Base-by-base conservation (phyloP, 495 filamentous ascomycete species). In the Penicillium paradoxum region DNA sequence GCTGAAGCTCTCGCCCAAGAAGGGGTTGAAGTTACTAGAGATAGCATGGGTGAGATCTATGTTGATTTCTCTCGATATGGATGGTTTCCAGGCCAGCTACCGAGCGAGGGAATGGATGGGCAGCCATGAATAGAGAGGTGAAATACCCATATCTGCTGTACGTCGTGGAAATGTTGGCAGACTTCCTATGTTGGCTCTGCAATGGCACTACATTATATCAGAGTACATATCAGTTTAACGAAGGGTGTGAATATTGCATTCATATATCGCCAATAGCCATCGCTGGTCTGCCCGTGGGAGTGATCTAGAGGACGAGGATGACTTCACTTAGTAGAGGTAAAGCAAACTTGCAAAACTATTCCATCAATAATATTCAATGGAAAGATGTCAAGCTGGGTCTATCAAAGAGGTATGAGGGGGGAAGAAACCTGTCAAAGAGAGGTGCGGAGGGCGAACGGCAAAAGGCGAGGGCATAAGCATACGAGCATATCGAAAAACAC, bases 1-100 rank as follows among this genome's bases (percentile, higher is more conserved):
- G 89, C 88, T 1, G 73, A 77, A 6, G 82, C 70, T 3, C 63
- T 95, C n/a, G 60, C 78, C 13, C 69, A 68, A 9, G 89, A 95
- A 66, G 88, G 87, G 2, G 85, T 92, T 21, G 76, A 68, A 8
- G 88, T 91, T 10, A 77, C 69, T 36, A 77, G 64, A 19, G 80
- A 83, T 33, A 74, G 71, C n/a, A 70, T 90, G 68, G 88, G 87
- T 1, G 86, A 89, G 66, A 73, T 87, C 24, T 80, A 78, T 62
- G 77, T 95, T 14, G 79, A 89, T 67, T 73, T 91, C 38, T 71
- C 57, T 5, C 70, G 71, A 53, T 89, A 78, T 69, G 89, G 89
- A 15, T 92, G 88, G 89, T 95, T 93, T 72, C 88, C 88, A 2
- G 59, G 67, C 17, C 34, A 55, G 27, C 55, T 76, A 39, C 70